Percentiles rank a stretch among this genome's conserved stretches.
Conservation (phyloP, 2,329 filamentous ascomycete genomes). For the Salinomyces thailandicus region DNA sequence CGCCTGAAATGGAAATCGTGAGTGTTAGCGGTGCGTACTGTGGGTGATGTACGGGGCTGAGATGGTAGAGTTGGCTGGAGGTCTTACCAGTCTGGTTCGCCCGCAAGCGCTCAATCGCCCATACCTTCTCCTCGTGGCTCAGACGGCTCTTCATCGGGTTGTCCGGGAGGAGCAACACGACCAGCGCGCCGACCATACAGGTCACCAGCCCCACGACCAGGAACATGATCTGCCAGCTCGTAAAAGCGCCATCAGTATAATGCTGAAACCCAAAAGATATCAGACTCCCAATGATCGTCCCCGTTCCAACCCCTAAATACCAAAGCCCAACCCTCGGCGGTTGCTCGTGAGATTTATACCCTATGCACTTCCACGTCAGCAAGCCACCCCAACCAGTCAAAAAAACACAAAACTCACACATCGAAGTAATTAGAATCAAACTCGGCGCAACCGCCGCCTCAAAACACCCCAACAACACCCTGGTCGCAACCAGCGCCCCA, state of each 20-base stretch:
- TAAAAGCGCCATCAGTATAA: constrained; percentile 24
- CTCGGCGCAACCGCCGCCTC: constrained; percentile 46
- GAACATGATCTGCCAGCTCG: constrained; percentile 45
- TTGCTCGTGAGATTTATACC: constrained; percentile 40
- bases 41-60: no score
- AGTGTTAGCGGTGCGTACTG: background rate
- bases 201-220: constrained; percentile 37
- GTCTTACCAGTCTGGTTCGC: constrained; percentile 36
- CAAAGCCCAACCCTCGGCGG: constrained; percentile 54
- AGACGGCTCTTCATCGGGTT: constrained; percentile 22
- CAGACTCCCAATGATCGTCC: constrained; percentile 46
- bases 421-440: constrained; percentile 45
- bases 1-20: constrained; percentile 12
- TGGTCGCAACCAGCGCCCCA: constrained; percentile 38
- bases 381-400: background rate
- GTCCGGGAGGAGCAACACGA: constrained; percentile 22
- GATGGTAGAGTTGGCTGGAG: background rate
- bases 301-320: constrained; percentile 53
- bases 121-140: constrained; percentile 21
- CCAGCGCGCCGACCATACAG: constrained; percentile 27
- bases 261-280: constrained; percentile 49
- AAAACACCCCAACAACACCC: constrained; percentile 44
- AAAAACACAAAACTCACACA: constrained; percentile 18
- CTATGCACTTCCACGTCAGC: background rate
- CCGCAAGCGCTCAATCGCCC: constrained; percentile 32